Evolutionary conservation across 139 green algal genomes (phyloP).

Genomic region (Micractinium conductrix): DNA sequence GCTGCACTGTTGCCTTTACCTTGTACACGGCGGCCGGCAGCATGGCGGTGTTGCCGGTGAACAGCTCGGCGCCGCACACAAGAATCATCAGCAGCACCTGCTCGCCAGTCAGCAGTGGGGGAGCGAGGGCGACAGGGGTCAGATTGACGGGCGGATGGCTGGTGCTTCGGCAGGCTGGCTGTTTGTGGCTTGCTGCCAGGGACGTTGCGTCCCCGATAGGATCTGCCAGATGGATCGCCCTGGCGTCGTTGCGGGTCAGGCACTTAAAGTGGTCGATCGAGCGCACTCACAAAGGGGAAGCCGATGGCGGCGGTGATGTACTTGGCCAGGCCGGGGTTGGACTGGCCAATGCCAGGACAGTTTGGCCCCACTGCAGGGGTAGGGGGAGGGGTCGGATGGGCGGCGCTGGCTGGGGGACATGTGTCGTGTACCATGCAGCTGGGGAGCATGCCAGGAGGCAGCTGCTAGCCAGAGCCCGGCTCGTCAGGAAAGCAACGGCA

Average conservation of each 20-base stretch:
- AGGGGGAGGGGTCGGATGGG: too few species aligned
- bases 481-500: too few species aligned
- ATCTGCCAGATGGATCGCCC: too few species aligned
- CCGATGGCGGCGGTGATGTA: conserved; percentile 57
- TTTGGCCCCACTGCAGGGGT: conserved; percentile 56
- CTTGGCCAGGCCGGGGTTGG: conserved; percentile 65
- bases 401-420: too few species aligned
- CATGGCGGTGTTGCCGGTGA: conserved; percentile 84
- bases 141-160: background rate
- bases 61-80: conserved; percentile 80
- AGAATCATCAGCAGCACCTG: conserved; percentile 15
- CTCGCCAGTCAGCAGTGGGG: too few species aligned
- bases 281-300: conserved; percentile 73
- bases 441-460: too few species aligned
- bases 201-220: too few species aligned
- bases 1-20: conserved; percentile 52
- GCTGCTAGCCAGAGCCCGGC: too few species aligned
- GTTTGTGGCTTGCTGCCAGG: too few species aligned
- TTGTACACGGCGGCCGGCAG: conserved; percentile 70
- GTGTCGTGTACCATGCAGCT: too few species aligned
- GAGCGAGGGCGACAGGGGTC: background rate
- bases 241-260: too few species aligned
- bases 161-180: too few species aligned
- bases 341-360: conserved; percentile 60
- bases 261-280: conserved; percentile 48